A percentile compares a stretch with the other conserved stretches of the same genome.
Conservation (phyloP, 371 early-diverging fungal genomes). For the Vairimorpha ceranae region DNA sequence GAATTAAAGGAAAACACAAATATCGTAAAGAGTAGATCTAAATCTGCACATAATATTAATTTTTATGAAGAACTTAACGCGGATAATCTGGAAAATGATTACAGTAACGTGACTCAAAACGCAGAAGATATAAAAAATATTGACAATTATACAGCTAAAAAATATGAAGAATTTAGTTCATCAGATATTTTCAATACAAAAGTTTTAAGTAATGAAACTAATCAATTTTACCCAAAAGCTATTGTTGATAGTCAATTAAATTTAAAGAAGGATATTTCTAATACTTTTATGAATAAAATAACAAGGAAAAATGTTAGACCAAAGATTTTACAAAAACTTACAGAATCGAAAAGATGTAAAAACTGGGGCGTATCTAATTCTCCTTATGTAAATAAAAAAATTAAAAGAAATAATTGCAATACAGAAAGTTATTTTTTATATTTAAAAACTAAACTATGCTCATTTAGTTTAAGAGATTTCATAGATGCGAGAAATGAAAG, state of each 20-base stretch:
- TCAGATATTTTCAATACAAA: neutral
- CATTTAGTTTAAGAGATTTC: constrained; percentile 14
- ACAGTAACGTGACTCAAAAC: too few species aligned
- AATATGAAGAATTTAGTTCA: constrained; percentile 9
- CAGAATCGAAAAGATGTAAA: neutral
- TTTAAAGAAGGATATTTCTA: too few species aligned
- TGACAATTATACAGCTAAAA: too few species aligned
- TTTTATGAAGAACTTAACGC: neutral
- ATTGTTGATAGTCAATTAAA: too few species aligned
- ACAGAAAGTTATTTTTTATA: neutral
- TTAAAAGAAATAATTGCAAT: neutral
- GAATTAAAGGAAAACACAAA: neutral
- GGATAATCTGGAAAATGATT: neutral
- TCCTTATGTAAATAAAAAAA: neutral
- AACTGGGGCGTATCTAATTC: neutral
- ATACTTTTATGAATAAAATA: too few species aligned
- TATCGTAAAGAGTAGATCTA: neutral
- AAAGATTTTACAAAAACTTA: neutral
- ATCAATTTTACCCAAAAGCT: too few species aligned
- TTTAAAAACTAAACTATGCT: constrained; percentile 8
- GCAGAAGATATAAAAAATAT: too few species aligned
- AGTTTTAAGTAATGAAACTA: too few species aligned
- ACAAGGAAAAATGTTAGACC: too few species aligned
- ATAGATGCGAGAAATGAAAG: neutral
- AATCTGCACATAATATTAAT: neutral